Evolutionary conservation across 1,139 yeast genomes (phyloP).

Genomic region (Hansenula sp.): DNA sequence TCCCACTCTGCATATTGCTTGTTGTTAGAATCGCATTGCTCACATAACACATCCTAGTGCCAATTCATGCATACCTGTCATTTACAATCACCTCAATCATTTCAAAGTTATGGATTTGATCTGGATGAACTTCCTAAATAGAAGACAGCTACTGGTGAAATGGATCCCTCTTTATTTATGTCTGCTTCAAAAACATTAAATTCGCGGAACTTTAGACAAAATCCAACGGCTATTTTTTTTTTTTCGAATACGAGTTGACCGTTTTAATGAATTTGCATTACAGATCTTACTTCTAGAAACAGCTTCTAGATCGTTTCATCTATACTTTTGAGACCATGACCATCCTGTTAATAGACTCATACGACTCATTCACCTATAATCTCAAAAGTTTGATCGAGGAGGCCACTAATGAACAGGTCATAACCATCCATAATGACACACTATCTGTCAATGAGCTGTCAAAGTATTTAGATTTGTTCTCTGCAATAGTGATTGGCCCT

Average conservation of each 20-base stretch:
- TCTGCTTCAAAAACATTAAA: background rate
- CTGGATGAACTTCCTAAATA: too few species aligned
- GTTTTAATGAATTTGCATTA: background rate
- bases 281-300: too few species aligned
- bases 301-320: too few species aligned
- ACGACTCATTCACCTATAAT: constrained; percentile 91
- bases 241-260: too few species aligned
- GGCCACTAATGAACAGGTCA: constrained; percentile 51
- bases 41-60: background rate
- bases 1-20: constrained; percentile 56
- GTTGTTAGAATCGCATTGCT: constrained; percentile 1
- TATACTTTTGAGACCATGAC: constrained; percentile 14
- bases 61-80: constrained; percentile 35
- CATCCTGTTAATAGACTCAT: constrained; percentile 81
- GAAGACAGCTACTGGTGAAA: too few species aligned
- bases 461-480: constrained; percentile 43
- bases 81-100: constrained; percentile 50
- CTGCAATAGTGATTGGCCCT: constrained; percentile 86
- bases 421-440: constrained; percentile 75
- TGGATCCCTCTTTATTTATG: too few species aligned
- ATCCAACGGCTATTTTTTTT: too few species aligned
- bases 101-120: background rate
- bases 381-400: constrained; percentile 60
- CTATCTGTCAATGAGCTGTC: constrained; percentile 39
- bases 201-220: background rate